These are phyloP conservation scores for Sparassis latifolia DNA, from an alignment of 1,284 basidiomycete species.

Conservation along the genomic window DNA sequence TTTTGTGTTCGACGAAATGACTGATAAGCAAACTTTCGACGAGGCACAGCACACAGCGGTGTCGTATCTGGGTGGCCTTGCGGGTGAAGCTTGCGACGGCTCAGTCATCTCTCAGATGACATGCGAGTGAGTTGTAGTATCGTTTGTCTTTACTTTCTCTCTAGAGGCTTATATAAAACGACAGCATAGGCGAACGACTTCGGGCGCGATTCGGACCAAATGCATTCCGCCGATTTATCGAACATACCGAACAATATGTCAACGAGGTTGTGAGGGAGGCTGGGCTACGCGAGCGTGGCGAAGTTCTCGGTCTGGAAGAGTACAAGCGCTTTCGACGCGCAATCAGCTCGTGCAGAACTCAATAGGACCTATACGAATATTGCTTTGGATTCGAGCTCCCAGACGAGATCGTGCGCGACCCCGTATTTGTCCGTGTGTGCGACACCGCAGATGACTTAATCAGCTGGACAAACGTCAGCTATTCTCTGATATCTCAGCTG, in stretches of 20 bases:
- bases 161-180: background rate
- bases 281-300: conserved; percentile 10
- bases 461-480: conserved; percentile 27
- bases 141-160: background rate
- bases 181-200: background rate
- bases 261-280: conserved; percentile 21
- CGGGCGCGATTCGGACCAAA: conserved; percentile 9
- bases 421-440: conserved; percentile 20
- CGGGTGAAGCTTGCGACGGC: no score
- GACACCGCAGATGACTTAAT: conserved; percentile 25
- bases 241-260: conserved; percentile 25
- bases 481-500: background rate
- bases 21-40: no score
- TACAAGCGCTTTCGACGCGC: conserved; percentile 25
- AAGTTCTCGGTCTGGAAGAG: conserved; percentile 23
- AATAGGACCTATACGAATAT: conserved; percentile 28
- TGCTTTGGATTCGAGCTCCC: conserved; percentile 25
- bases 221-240: conserved; percentile 18
- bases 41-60: no score
- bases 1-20: no score
- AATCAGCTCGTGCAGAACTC: conserved; percentile 25
- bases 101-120: background rate
- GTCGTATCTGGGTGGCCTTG: no score
- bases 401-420: conserved; percentile 23
- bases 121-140: background rate